Evolutionary conservation across 805 yeast species (phyloP).

Genomic region (Wickerhamiella vanderwaltii): DNA sequence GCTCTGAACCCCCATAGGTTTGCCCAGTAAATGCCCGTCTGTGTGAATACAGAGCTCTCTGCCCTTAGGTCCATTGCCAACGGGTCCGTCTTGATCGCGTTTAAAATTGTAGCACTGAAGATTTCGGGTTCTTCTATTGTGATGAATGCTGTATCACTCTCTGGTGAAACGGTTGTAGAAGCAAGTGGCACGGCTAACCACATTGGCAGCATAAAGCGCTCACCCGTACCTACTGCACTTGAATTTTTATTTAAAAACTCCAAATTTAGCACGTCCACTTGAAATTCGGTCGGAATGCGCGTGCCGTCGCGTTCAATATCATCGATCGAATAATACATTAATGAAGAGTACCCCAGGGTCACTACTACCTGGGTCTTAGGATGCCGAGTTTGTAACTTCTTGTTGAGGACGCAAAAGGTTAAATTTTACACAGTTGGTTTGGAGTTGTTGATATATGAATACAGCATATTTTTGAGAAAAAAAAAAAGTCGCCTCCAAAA

Average conservation of each 20-base stretch:
- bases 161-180: slow-evolving; percentile 30
- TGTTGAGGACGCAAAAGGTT: too few relatives aligned
- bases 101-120: slow-evolving; percentile 50
- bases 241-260: slow-evolving; percentile 56
- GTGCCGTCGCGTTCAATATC: slow-evolving; percentile 30
- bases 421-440: too few relatives aligned
- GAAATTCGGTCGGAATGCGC: slow-evolving; percentile 69
- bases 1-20: slow-evolving; percentile 49
- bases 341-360: too few relatives aligned
- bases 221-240: slow-evolving; percentile 41
- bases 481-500: too few relatives aligned
- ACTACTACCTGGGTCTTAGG: too few relatives aligned
- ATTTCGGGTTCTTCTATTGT: slow-evolving; percentile 62
- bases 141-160: slow-evolving; percentile 39
- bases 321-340: slow-evolving; percentile 26
- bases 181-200: slow-evolving; percentile 84
- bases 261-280: slow-evolving; percentile 68
- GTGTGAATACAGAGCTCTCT: slow-evolving; percentile 54
- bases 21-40: slow-evolving; percentile 67
- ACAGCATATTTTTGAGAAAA: too few relatives aligned
- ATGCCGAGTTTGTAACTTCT: too few relatives aligned
- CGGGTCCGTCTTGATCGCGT: slow-evolving; percentile 71
- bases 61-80: slow-evolving; percentile 52
- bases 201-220: slow-evolving; percentile 43
- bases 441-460: too few relatives aligned